Evolutionary conservation across 805 yeast species (phyloP).

Genomic region (Kazachstania psychrophila): DNA sequence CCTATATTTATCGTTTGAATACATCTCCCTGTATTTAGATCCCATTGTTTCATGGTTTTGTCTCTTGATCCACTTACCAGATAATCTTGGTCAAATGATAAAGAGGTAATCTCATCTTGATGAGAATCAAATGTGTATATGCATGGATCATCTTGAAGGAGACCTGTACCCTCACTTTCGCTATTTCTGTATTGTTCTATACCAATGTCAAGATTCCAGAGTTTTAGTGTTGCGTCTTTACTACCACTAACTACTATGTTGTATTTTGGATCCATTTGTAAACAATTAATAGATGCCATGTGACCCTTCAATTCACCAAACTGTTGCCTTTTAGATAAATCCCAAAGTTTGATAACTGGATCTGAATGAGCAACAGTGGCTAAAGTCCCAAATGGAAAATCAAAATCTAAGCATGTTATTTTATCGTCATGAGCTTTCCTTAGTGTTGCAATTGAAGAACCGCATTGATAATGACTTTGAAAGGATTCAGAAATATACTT

Average conservation of each 20-base stretch:
- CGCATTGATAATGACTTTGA: constrained; percentile 20
- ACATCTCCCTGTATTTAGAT: constrained; percentile 53
- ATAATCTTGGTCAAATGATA: constrained; percentile 42
- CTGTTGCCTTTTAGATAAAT: constrained; percentile 46
- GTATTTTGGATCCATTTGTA: constrained; percentile 45
- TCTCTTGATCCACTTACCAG: constrained; percentile 63
- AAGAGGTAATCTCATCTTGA: constrained; percentile 54
- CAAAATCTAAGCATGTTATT: constrained; percentile 55
- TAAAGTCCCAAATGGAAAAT: constrained; percentile 61
- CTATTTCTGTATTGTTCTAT: constrained; percentile 13
- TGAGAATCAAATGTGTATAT: constrained; percentile 52
- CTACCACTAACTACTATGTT: constrained; percentile 43
- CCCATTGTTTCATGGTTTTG: constrained; percentile 70
- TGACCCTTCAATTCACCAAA: constrained; percentile 57
- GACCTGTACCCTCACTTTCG: constrained; percentile 1
- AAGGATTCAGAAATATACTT: constrained; percentile 7
- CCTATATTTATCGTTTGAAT: constrained; percentile 57
- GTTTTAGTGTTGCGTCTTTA: constrained; percentile 49
- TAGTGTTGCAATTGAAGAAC: constrained; percentile 42
- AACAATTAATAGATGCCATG: constrained; percentile 46
- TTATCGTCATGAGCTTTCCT: constrained; percentile 44
- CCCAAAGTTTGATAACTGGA: constrained; percentile 78
- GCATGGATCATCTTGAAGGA: constrained; percentile 28
- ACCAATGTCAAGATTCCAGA: constrained; percentile 45
- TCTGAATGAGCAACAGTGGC: constrained; percentile 67